Conservation (phyloP, 2,329 filamentous ascomycete genomes). For the Sodiomyces alkalinus region DNA sequence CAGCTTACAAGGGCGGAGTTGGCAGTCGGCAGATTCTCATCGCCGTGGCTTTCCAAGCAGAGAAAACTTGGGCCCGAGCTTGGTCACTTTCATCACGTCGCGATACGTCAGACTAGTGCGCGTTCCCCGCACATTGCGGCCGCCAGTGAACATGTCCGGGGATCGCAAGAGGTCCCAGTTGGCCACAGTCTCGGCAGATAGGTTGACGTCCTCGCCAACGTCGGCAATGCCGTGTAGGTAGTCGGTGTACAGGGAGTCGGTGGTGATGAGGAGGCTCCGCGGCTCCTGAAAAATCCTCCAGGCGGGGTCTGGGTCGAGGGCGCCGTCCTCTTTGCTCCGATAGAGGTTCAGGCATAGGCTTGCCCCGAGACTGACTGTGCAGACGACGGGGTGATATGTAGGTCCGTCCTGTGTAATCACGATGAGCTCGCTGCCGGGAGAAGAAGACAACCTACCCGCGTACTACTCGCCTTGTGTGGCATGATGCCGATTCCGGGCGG, state of each 20-base stretch:
- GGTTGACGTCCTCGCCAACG: slow-evolving; percentile 46
- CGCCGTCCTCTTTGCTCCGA: slow-evolving; percentile 44
- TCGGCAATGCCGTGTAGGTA: slow-evolving; percentile 64
- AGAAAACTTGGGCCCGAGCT: slow-evolving; percentile 52
- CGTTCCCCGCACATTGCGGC: slow-evolving; percentile 39
- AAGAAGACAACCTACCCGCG: slow-evolving; percentile 9
- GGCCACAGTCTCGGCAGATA: slow-evolving; percentile 45
- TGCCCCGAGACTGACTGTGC: slow-evolving; percentile 74
- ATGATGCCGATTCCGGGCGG: slow-evolving; percentile 82
- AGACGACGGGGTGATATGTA: slow-evolving; percentile 78
- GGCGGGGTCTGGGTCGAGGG: slow-evolving; percentile 32
- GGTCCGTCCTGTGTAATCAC: slow-evolving; percentile 46
- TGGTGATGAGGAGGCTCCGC: slow-evolving; percentile 64
- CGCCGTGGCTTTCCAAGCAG: slow-evolving; percentile 27
- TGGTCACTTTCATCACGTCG: slow-evolving; percentile 73
- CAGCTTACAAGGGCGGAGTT: slow-evolving; percentile 8
- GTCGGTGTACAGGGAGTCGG: slow-evolving; percentile 49
- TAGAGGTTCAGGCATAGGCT: slow-evolving; percentile 67
- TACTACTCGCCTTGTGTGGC: slow-evolving; percentile 66
- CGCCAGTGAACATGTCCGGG: slow-evolving; percentile 27
- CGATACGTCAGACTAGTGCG: slow-evolving; percentile 67
- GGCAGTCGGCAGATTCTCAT: slow-evolving; percentile 9
- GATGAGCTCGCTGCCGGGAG: slow-evolving; percentile 11
- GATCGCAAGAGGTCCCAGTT: slow-evolving; percentile 58
- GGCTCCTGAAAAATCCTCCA: slow-evolving; percentile 67